Base-by-base conservation (phyloP, 2,329 filamentous ascomycete species). In the Ceratocystis variospora region DNA sequence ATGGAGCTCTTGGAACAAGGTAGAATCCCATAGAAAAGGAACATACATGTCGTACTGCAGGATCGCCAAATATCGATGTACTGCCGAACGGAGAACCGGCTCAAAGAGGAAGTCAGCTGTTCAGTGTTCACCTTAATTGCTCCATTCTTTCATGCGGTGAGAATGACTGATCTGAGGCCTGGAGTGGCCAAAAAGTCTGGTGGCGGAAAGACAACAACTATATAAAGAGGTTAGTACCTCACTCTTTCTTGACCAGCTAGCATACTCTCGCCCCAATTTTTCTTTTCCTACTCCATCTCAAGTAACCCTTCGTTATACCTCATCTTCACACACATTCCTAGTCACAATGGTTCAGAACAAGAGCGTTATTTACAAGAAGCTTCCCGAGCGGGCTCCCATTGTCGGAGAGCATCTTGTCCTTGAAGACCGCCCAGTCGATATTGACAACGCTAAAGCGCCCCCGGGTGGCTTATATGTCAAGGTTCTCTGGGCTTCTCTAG, bases 401-500 rank as follows among this genome's bases (percentile, higher is more conserved):
- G 75, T 84, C 1, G 89, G 89, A 61, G 77, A 93, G 75, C 79
- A 95, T 75, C 78, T 96, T 66, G 77, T 76, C 25, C 73, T 91
- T 68, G 87, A 94, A 75, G 76, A 81, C 70, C 81, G 81, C 68
- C 79, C 83, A 22, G 85, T 92, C 70, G 88, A 94, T 73, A 76
- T 86, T 70, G 77, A 84, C 28, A 62, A 12, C 17, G 78, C 81
- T 63, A 74, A 81, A 4, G 81, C 85, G 33, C 80, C 84, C 28
- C 74, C 81, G 57, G 87, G 88, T 69, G 86, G 90, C 50, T 74
- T 95, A 62, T 83, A 83, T 41, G 77, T 87, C 70, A 83, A 90
- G 77, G 83, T 87, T 71, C 81, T 87, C 72, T 90, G 88, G 75
- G 80, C 85, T 70, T 92, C 88, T 50, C 87, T 87, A 77, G 90